Evolutionary conservation across 2,329 filamentous ascomycete genomes (phyloP).

Genomic region (Calonectria pteridis): DNA sequence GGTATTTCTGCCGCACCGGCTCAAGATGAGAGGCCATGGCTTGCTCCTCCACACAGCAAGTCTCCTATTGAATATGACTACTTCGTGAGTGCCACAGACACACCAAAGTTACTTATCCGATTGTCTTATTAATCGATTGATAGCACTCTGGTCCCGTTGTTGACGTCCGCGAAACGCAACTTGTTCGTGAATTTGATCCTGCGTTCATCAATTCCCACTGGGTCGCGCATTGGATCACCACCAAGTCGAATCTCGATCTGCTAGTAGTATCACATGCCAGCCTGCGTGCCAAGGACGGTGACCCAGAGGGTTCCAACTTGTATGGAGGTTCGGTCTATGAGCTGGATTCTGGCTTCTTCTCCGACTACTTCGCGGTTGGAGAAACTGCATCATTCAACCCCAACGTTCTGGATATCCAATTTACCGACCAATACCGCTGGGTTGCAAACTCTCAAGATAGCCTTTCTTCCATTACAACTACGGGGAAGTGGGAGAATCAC

Average conservation of each 20-base stretch:
- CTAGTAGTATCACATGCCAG: background rate
- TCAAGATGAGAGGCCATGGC: background rate
- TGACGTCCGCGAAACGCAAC: background rate
- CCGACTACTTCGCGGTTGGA: background rate
- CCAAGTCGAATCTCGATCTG: background rate
- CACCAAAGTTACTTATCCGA: accelerated
- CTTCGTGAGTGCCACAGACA: background rate
- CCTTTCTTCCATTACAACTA: background rate
- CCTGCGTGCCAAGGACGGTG: background rate
- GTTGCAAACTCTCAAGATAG: background rate
- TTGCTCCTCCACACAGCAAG: background rate
- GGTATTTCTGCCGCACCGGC: background rate
- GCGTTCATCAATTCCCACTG: background rate
- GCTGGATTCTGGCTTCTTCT: background rate
- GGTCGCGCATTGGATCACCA: conserved; percentile 1
- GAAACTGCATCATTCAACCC: background rate
- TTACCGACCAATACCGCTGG: conserved; percentile 1
- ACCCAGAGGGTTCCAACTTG: background rate
- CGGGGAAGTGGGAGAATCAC: background rate
- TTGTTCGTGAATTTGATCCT: background rate
- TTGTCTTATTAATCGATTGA: background rate
- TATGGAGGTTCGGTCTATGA: background rate
- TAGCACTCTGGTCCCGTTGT: background rate
- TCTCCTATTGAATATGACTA: background rate
- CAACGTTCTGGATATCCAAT: background rate